phyloP scores from a whole-genome alignment of 495 filamentous ascomycete genomes.

The Aspergillus ostianus region DNA sequence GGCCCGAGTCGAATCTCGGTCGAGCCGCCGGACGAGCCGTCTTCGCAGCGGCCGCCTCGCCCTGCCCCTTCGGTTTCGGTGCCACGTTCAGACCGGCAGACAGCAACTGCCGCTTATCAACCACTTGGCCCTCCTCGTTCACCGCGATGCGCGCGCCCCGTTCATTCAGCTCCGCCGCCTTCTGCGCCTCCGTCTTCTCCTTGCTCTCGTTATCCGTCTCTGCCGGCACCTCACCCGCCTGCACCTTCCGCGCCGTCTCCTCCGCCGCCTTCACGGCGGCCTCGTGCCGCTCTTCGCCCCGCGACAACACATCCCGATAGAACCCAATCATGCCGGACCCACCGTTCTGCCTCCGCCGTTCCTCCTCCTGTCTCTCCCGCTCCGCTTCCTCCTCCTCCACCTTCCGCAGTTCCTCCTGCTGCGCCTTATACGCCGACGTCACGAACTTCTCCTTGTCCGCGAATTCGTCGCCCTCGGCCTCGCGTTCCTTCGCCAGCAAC shows the following conservation, averaged over 20 bases:
- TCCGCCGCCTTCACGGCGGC: conserved; percentile 66
- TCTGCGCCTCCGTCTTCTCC: conserved; percentile 67
- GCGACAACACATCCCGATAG: conserved; percentile 78
- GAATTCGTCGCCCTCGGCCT: conserved; percentile 91
- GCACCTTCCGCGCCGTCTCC: conserved; percentile 57
- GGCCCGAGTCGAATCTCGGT: conserved; percentile 26
- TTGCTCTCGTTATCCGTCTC: conserved; percentile 36
- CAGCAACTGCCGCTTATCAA: conserved; percentile 89
- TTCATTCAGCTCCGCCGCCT: conserved; percentile 71
- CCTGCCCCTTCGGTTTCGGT: conserved; percentile 52
- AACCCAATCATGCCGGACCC: conserved; percentile 80
- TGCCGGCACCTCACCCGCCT: conserved; percentile 23
- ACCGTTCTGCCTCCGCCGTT: conserved; percentile 57
- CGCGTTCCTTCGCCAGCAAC: conserved; percentile 80
- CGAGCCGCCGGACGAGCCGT: conserved; percentile 30
- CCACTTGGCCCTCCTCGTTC: conserved; percentile 92
- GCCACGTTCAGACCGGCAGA: conserved; percentile 84
- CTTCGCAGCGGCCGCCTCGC: conserved; percentile 32
- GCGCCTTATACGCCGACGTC: conserved; percentile 89
- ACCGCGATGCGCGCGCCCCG: conserved; percentile 66
- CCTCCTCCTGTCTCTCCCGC: conserved; percentile 66
- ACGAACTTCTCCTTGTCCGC: conserved; percentile 96
- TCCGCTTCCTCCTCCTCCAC: conserved; percentile 78
- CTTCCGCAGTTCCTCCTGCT: conserved; percentile 78
- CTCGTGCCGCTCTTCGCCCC: conserved; percentile 72